phyloP scores from a whole-genome alignment of 2,329 filamentous ascomycete species.

The Pseudocercospora fuligena region DNA sequence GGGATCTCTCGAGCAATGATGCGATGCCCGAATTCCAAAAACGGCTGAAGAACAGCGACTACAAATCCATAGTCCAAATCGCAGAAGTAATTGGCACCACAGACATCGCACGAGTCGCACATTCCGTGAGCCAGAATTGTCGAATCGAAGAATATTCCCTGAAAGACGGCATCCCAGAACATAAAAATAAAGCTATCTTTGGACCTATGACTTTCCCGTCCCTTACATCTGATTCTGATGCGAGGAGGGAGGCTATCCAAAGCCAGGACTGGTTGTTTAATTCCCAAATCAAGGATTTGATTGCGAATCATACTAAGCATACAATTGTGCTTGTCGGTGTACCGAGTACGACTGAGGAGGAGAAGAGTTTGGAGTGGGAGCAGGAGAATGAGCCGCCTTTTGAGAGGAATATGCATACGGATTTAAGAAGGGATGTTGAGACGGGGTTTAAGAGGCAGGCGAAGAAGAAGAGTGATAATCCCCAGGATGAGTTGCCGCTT shows the following conservation, averaged over 20 bases:
- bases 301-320: conserved; percentile 25
- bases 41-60: conserved; percentile 50
- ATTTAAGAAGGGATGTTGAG: conserved; percentile 70
- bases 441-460: conserved; percentile 46
- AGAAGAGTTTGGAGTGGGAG: conserved; percentile 60
- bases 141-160: conserved; percentile 17
- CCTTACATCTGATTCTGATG: conserved; percentile 12
- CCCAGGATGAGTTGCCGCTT: conserved; percentile 56
- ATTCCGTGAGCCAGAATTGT: conserved; percentile 54
- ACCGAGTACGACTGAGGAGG: not conserved
- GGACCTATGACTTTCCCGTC: conserved; percentile 19
- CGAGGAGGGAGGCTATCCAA: conserved; percentile 14
- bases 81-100: conserved; percentile 59
- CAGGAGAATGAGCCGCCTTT: conserved; percentile 64
- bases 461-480: conserved; percentile 25
- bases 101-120: conserved; percentile 49
- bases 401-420: conserved; percentile 65
- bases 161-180: not conserved
- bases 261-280: conserved; percentile 29
- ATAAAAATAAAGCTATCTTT: conserved; percentile 17
- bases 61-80: conserved; percentile 46
- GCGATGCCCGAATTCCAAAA: conserved; percentile 56
- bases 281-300: conserved; percentile 19
- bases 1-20: conserved; percentile 63
- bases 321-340: conserved; percentile 25